phyloP scores from a whole-genome alignment of 2,329 filamentous ascomycete species.

The Epichloe scottii region DNA sequence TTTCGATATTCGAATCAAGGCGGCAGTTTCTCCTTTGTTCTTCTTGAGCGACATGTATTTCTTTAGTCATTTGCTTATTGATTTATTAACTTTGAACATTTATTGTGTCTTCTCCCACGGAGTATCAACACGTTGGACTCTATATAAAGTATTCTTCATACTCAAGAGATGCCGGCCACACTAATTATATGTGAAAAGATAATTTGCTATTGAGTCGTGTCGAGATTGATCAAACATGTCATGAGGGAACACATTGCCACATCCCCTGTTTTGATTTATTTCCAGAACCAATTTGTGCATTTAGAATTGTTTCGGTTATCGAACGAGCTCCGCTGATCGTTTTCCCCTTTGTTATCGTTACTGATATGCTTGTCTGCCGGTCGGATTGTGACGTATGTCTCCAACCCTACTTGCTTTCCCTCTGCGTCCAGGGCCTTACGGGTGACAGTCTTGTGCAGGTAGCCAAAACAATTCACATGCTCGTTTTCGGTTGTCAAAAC shows the following conservation, averaged over 20 bases:
- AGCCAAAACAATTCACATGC: conserved; percentile 30
- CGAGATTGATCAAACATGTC: background rate
- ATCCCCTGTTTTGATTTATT: conserved; percentile 12
- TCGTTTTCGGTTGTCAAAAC: conserved; percentile 25
- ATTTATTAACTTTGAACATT: no score
- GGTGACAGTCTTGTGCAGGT: conserved; percentile 28
- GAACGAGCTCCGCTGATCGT: background rate
- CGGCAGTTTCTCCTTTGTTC: no score
- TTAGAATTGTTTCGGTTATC: conserved; percentile 9
- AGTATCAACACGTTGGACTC: no score
- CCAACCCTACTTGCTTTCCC: conserved; percentile 27
- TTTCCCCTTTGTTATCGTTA: conserved; percentile 6
- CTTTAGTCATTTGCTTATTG: no score
- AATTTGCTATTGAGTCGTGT: no score
- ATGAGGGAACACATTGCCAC: background rate
- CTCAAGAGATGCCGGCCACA: no score
- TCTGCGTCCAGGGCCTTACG: conserved; percentile 27
- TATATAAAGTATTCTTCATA: no score
- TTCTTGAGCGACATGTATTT: no score
- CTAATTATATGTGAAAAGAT: no score
- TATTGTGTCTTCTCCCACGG: no score
- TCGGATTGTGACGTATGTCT: conserved; percentile 22
- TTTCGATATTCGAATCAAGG: background rate
- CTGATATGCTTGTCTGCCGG: conserved; percentile 14
- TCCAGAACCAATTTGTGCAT: conserved; percentile 29